Conservation (phyloP, 306 rosid genomes). For the Rosa rugosa region DNA sequence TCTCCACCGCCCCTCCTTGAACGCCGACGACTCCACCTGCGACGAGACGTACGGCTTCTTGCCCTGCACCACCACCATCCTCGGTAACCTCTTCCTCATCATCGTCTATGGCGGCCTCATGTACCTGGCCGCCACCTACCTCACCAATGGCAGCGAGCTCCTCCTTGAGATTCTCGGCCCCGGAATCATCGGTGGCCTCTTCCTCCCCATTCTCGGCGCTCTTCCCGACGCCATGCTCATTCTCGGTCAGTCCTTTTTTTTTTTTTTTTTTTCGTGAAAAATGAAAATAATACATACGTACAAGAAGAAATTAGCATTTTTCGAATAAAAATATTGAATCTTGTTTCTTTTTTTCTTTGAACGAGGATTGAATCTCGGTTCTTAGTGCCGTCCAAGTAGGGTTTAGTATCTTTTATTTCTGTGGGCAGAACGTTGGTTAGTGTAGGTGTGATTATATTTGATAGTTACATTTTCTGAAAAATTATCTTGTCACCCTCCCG, state of each 20-base stretch:
- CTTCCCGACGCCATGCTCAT: conserved; percentile 59
- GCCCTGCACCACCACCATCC: conserved; percentile 59
- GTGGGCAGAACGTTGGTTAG: too few relatives aligned
- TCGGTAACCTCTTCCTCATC: conserved; percentile 69
- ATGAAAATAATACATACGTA: background rate
- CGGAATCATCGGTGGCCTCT: conserved; percentile 86
- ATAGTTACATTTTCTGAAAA: background rate
- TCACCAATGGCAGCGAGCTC: conserved; percentile 79
- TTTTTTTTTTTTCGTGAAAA: background rate
- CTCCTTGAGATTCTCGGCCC: conserved; percentile 93
- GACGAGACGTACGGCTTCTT: conserved; percentile 85
- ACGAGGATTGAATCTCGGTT: too few relatives aligned
- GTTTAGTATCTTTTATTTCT: background rate
- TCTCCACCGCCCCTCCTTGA: conserved; percentile 20
- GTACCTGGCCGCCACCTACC: conserved; percentile 69
- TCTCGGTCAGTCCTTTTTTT: conserved; percentile 29
- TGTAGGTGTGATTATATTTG: too few relatives aligned
- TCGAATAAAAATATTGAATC: too few relatives aligned
- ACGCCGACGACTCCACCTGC: conserved; percentile 46
- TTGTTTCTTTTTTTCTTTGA: too few relatives aligned
- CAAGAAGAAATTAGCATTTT: background rate
- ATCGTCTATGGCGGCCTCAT: conserved; percentile 66
- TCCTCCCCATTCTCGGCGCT: conserved; percentile 73
- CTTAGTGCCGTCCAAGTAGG: background rate
- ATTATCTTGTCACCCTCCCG: too few relatives aligned